Evolutionary conservation across 2,329 filamentous ascomycete species (phyloP), one percentile per base, ranked within the genome.

Genomic region (Fusarium sp.): DNA sequence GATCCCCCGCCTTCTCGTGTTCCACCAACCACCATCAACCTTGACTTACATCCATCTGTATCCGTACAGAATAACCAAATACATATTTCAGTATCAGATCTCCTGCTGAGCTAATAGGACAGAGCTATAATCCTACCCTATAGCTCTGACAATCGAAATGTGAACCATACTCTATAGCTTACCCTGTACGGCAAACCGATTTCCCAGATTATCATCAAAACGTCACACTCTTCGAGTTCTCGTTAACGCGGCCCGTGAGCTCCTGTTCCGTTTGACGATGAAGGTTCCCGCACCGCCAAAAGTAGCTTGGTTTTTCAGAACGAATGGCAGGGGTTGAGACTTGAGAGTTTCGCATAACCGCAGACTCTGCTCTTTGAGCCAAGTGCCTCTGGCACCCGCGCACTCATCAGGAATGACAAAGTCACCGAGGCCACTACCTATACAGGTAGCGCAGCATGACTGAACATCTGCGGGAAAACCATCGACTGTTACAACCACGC

Each of bases 241-340:
- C 71, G 46, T 72, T 72, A 1, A 80, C 73, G 32, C 48, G 58
- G 58, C 69, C 63, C 69, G 77, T 75, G 42, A 69, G 59, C 49
- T 63, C 71, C 5, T 71, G 68, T 13, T 76, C 72, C 0, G 62
- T 72, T 2, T 62, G 10, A 80, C 68, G 1, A 81, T 71, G 57
- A 76, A 81, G 0, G 78, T 80, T 4, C 79, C 79, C 4, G 79
- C 79, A 6, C 79, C 78, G 5, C 78, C 78, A 59, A 79, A 80
- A 1, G 77, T 79, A 51, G 80, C 79, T 50, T 81, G 80, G 40
- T 75, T 80, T 63, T 81, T 80, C 30, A 81, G 60, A 3, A 80
- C 78, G n/a, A 81, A 81, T 1, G 79, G 80, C 1, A 79, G 51
- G 63, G 63, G 59, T 7, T 75, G 71, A 18, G 45, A 28, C 20